Base-by-base conservation (phyloP, 371 early-diverging fungal genomes). In the Mucor velutinosus region DNA sequence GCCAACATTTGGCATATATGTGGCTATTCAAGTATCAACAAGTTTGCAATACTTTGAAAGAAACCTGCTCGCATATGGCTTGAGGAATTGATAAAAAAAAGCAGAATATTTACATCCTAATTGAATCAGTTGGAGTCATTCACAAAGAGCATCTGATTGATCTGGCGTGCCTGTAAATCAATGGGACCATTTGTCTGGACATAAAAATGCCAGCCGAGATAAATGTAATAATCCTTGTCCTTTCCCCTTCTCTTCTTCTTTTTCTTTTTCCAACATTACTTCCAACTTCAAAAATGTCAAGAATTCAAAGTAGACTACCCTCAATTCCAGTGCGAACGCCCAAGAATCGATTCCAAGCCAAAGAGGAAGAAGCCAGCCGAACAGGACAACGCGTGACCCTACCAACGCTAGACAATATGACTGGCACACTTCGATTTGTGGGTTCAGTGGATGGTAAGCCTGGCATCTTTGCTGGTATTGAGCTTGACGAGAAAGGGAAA, bases 381-480 rank as follows among this genome's bases (percentile, higher is more conserved):
- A 65, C 69, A 11, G 73, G 73, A 5, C 73, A 73, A 69, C 73
- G 73, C 61, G 73, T 73, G 35, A 62, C 39, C 8, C 41, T 73
- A 12, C 73, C 73, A 5, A 65, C 49, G 53, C 19, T 73, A 37
- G 35, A 68, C 17, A 66, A 71, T 32, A 12, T 58, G 51, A 69
- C 69, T 7, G 93, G 93, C 17, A 84, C 78, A 15, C 78, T 93
- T 41, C 85, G 88, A 39, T 93, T 78, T 71, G 56, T 92, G 19
- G 74, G 74, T 3, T 30, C 47, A 29, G 37, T 59, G 7, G 61
- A 65, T 14, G 51, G 33, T 17, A 74, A 70, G 45, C 47, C 66
- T n/a, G 95, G 95, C 21, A 67, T 84, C 2, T 94, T 94, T 94
- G 92, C 91, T 8, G 95, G 95, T 17, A 53, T 68, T 58, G 62